Base-by-base conservation (phyloP, 2,329 filamentous ascomycete genomes). In the Colletotrichum karsti region DNA sequence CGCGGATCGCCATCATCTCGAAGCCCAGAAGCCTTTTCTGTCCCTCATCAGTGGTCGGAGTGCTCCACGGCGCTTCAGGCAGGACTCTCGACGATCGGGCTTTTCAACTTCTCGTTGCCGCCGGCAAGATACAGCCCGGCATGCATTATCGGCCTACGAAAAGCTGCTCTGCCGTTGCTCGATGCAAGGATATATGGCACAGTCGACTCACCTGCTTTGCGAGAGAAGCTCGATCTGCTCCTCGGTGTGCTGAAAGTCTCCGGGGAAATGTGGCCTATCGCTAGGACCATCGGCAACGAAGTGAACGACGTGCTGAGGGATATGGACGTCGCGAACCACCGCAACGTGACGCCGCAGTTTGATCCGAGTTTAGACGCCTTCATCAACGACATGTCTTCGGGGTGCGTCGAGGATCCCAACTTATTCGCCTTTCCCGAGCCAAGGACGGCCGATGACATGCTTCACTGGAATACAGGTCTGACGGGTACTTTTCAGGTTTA, bases 241-340 rank as follows among this genome's bases (percentile, higher is more conserved):
- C 66, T 77, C 22, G 73, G 74, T 54, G 74, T 79, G 8, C 71
- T 78, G 13, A 74, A 71, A 18, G 71, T 72, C 30, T 74, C 77
- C n/a, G 75, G 77, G n/a, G 73, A 78, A 48, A 77, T 74, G 41
- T 78, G 77, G 73, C 71, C 74, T 1, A 68, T 81, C 22, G 78
- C 80, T 5, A 77, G 73, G 51, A 75, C 74, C 20, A 56, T 67
- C 30, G 63, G 66, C 8, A 62, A 41, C 12, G 66, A 69, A 33
- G 41, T 69, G 1, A 67, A 33, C 30, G 41, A 66, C 9, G 37
- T 69, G 24, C 18, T 69, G 28, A 61, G 55, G 33, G 41, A 66
- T 12, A 6, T 51, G 7, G 57, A 67, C 28, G 28, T 18, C 5
- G 26, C 55, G 5, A 10, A 24, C 12, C 33, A 57, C 13, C 37